These are phyloP conservation scores for Candida chilensis DNA, from an alignment of 805 yeast genomes.

Conservation along the genomic window DNA sequence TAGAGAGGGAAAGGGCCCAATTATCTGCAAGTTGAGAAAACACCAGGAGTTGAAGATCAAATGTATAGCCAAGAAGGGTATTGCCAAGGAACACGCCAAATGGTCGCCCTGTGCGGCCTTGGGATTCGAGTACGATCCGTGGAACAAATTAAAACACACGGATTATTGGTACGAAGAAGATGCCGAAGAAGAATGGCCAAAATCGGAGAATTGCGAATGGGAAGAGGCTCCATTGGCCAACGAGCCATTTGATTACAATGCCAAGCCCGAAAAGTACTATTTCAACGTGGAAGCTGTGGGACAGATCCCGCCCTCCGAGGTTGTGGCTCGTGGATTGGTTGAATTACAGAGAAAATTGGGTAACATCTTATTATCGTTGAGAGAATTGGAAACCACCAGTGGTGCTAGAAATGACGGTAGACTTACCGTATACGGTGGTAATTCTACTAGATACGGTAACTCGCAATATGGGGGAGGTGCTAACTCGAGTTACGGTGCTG, in stretches of 20 bases:
- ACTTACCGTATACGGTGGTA: slow-evolving; percentile 19
- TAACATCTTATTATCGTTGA: slow-evolving; percentile 63
- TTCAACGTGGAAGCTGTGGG: slow-evolving; percentile 92
- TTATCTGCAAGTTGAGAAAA: slow-evolving; percentile 83
- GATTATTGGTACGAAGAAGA: slow-evolving; percentile 94
- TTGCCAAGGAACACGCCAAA: slow-evolving; percentile 95
- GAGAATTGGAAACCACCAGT: slow-evolving; percentile 23
- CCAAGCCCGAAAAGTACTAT: slow-evolving; percentile 75
- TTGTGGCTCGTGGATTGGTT: slow-evolving; percentile 74
- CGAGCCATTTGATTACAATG: slow-evolving; percentile 77
- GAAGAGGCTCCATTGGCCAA: slow-evolving; percentile 92
- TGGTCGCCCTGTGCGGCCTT: slow-evolving; percentile 97
- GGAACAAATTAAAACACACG: slow-evolving; percentile 94
- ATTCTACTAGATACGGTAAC: slow-evolving; percentile 10
- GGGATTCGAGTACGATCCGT: slow-evolving; percentile 97
- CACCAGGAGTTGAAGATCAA: slow-evolving; percentile 85
- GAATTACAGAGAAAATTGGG: slow-evolving; percentile 89
- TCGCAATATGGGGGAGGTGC: slow-evolving; percentile 14
- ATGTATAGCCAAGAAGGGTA: slow-evolving; percentile 96
- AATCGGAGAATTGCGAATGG: slow-evolving; percentile 79
- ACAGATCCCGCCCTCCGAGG: slow-evolving; percentile 79
- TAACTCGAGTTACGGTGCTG: slow-evolving; percentile 17
- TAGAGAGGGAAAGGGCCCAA: slow-evolving; percentile 70
- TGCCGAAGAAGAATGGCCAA: slow-evolving; percentile 91
- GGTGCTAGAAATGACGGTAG: slow-evolving; percentile 19